Evolutionary conservation across 257 asterid species (phyloP), one percentile per base, ranked within the genome.

Genomic region (Gentiana dahurica): DNA sequence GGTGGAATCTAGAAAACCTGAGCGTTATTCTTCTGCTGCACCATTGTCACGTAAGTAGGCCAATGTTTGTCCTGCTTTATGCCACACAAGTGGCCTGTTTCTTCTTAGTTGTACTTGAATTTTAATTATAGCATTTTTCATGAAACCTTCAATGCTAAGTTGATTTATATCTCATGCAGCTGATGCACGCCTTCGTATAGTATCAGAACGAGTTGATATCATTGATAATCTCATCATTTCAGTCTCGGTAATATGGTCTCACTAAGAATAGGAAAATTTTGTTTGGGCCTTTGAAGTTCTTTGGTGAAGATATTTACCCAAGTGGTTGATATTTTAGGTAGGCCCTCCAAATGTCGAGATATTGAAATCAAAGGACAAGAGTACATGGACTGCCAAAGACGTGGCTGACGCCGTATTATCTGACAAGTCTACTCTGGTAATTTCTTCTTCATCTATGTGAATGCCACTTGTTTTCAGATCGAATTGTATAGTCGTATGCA

Each of bases 21-120:
- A 91, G 85, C 95, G 98, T 38, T 87, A 91, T 83, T 91, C 98
- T 53, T 91, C 98, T 47, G 98, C 98, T 76, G 95, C 98, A 51
- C 98, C 98, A 49, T 71, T 91, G 69, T 87, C 98, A 59, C 97
- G 98, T 91, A 78, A 87, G 95, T 81, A 54, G 6, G 48, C 4
- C n/a, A 39, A 34, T 60, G 58, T 33, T 59, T 39, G 33, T 59
- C 24, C n/a, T 39, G n/a, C 36, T 8, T 49, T 33, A 37, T 38
- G 24, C 34, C 24, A 10, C 33, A 10, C 37, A 13, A 34, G 24
- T 54, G 36, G 43, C 41, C 49, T 47, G 9, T 36, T 35, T 55
- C 1, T 38, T 24, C 51, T 57, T 24, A 24, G 3, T 9, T 13
- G 37, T 2, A 57, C 47, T 44, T 54, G 59, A 48, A 53, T 58